Evolutionary conservation across 2,329 filamentous ascomycete species (phyloP).

Genomic region (Diaporthe nobilis): DNA sequence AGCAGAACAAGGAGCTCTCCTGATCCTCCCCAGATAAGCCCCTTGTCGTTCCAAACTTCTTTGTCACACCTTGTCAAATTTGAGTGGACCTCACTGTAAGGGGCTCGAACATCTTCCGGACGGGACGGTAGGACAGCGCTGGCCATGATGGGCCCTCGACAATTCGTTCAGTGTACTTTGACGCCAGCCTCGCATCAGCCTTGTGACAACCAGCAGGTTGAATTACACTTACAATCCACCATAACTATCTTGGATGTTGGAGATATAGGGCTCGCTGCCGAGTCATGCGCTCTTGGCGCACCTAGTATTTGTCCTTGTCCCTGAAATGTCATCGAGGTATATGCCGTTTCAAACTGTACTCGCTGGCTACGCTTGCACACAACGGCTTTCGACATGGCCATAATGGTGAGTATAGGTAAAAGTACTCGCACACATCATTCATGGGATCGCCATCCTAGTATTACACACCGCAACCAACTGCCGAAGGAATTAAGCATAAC

Average conservation of each 20-base stretch:
- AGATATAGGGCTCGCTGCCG: not conserved
- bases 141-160: not conserved
- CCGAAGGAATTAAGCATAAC: not conserved
- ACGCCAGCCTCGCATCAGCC: conserved; percentile 9
- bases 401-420: too few relatives aligned
- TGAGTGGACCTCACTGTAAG: not conserved
- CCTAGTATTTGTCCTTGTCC: not conserved
- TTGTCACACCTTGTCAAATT: not conserved
- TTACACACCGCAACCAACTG: not conserved
- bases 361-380: not conserved
- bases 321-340: too few relatives aligned
- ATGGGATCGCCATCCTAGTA: conserved; percentile 6
- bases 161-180: not conserved
- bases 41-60: not conserved
- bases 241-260: not conserved
- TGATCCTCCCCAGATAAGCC: too few relatives aligned
- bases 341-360: not conserved
- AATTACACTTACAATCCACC: not conserved
- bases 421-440: not conserved
- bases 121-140: not conserved
- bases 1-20: not conserved
- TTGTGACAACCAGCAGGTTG: not conserved
- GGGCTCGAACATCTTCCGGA: not conserved
- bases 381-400: not conserved
- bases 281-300: conserved; percentile 23